These are phyloP conservation scores for Talaromyces sp. DNA, from an alignment of 2,329 filamentous ascomycete species.

Conservation along the genomic window DNA sequence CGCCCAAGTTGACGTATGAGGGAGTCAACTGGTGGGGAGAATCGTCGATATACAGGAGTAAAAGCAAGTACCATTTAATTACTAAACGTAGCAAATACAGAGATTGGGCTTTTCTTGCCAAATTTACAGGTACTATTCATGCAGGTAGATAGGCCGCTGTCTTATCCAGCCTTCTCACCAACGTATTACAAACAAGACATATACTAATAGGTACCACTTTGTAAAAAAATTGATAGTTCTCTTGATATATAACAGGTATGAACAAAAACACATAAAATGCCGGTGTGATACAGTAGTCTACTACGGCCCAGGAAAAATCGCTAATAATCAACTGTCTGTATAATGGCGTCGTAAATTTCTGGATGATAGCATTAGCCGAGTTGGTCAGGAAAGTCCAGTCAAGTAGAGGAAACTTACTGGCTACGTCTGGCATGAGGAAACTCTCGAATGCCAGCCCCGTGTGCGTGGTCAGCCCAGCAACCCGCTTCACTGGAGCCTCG, in stretches of 20 bases:
- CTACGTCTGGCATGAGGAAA: slow-evolving; percentile 79
- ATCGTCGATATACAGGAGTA: neutral
- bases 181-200: neutral
- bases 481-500: slow-evolving; percentile 78
- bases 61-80: neutral
- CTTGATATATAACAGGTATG: neutral
- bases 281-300: neutral
- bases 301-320: neutral
- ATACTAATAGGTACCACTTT: neutral
- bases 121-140: too few relatives aligned
- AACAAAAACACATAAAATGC: neutral
- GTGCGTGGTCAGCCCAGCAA: slow-evolving; percentile 88
- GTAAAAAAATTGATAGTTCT: neutral
- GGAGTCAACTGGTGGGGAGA: too few relatives aligned
- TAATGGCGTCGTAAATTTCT: slow-evolving; percentile 71
- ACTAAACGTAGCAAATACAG: neutral
- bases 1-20: too few relatives aligned
- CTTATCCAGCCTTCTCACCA: neutral
- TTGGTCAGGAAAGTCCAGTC: neutral
- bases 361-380: neutral
- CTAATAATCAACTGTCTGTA: slow-evolving; percentile 62
- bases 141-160: neutral
- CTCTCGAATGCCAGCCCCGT: slow-evolving; percentile 74
- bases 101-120: too few relatives aligned
- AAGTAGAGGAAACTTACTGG: slow-evolving; percentile 58